Evolutionary conservation across 2,329 filamentous ascomycete genomes (phyloP), one percentile per base, ranked within the genome.

Genomic region (Nemania sp.): DNA sequence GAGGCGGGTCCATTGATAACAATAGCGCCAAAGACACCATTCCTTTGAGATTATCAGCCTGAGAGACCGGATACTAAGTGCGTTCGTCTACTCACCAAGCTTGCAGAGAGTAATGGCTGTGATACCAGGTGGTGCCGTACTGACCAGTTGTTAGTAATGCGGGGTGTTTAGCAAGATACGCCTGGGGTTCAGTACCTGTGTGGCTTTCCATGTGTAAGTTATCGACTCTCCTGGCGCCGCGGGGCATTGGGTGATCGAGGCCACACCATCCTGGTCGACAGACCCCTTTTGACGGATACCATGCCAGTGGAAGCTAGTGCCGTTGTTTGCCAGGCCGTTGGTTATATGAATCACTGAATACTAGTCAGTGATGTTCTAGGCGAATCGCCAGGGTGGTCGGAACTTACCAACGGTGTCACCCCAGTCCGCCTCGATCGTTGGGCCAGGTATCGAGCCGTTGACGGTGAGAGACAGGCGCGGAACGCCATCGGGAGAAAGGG

Each of bases 231-330:
- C 85, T 0, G 87, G 85, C 0, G 87, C 81, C 47, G 85, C 80
- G 0, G 85, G 84, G 64, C 85, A 87, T 71, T 86, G 81, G 0
- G 81, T 85, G 38, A 86, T 76, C 3, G 78, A 78, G 0, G 77
- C 80, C 13, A 89, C 87, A 58, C 89, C 89, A 70, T 90, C 89
- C 57, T 85, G 79, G 63, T 85, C 80, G 69, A 83, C 84, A 59
- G 81, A 85, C 73, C 83, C 79, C 63, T 82, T 79, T 74, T 90
- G 87, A 6, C 86, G 84, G 38, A 91, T 78, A 20, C 88, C 89
- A 72, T 91, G 88, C 81, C 85, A 90, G 73, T 91, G 89, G 29
- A 90, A 85, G 11, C 82, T 82, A 7, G 87, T 90, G 49, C 88
- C 87, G 69, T 90, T 90, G 38, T 72, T 72, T 68, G 82, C 79